Conservation (phyloP, 2,329 filamentous ascomycete genomes). For the Colletotrichum sp. region DNA sequence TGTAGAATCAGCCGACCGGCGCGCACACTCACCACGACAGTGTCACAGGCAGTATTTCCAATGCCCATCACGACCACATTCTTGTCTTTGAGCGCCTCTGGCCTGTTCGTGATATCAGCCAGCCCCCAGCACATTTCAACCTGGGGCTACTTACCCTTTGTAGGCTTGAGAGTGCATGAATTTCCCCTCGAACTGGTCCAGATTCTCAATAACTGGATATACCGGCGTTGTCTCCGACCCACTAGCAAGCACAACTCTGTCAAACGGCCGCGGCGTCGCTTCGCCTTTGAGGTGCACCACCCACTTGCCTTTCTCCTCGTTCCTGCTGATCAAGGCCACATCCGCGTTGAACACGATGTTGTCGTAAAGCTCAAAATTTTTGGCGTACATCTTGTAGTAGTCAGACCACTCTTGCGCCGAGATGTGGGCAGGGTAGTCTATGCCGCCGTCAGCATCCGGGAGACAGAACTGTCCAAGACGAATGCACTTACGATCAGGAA, state of each 20-base stretch:
- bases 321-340: constrained; percentile 18
- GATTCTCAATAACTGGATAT: constrained; percentile 22
- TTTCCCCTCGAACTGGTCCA: constrained; percentile 22
- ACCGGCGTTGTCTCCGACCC: constrained; percentile 23
- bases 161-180: constrained; percentile 28
- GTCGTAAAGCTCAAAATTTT: constrained; percentile 21
- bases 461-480: neutral
- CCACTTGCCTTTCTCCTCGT: constrained; percentile 21
- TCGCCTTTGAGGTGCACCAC: constrained; percentile 19
- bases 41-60: constrained; percentile 30
- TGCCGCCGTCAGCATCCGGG: neutral
- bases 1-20: too few relatives aligned
- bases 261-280: constrained; percentile 18
- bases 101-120: neutral
- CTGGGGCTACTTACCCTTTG: constrained; percentile 20
- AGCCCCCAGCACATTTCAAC: neutral
- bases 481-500: constrained; percentile 22
- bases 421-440: neutral
- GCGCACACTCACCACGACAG: constrained; percentile 20
- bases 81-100: constrained; percentile 22
- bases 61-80: constrained; percentile 29
- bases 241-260: constrained; percentile 28
- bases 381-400: constrained; percentile 27
- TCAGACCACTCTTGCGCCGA: constrained; percentile 2
- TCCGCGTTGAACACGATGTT: constrained; percentile 22